These are phyloP conservation scores for Tetrapisispora arboricola DNA, from an alignment of 805 yeast genomes.

Conservation along the genomic window DNA sequence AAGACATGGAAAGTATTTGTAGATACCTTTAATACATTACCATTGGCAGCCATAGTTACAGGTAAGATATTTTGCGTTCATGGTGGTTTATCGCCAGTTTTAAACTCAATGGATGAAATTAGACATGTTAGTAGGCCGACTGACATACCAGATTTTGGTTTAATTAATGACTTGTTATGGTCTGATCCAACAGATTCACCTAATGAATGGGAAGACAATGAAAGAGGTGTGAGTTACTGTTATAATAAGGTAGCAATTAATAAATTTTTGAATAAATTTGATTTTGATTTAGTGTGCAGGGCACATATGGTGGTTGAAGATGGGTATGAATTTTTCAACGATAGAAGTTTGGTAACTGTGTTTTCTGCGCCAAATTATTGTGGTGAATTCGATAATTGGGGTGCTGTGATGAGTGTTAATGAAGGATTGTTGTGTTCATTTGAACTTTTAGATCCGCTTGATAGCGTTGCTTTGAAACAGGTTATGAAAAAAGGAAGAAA, in stretches of 20 bases:
- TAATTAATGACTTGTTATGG: conserved; percentile 72
- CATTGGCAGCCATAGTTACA: conserved; percentile 92
- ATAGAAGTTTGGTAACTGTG: conserved; percentile 63
- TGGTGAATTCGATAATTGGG: conserved; percentile 68
- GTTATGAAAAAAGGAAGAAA: conserved; percentile 90
- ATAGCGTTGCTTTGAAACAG: conserved; percentile 84
- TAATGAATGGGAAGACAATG: conserved; percentile 68
- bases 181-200: conserved; percentile 61
- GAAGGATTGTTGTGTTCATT: conserved; percentile 89
- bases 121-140: conserved; percentile 69
- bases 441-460: conserved; percentile 88
- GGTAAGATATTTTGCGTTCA: conserved; percentile 88
- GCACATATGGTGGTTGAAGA: conserved; percentile 90
- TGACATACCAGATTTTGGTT: conserved; percentile 72
- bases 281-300: conserved; percentile 67
- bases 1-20: conserved; percentile 91
- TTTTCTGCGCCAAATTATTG: conserved; percentile 71
- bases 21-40: conserved; percentile 91
- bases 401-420: conserved; percentile 94
- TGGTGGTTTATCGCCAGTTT: conserved; percentile 72
- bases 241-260: conserved; percentile 69
- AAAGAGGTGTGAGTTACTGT: conserved; percentile 73
- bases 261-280: conserved; percentile 52
- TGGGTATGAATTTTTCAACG: conserved; percentile 75
- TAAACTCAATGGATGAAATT: conserved; percentile 55